These are phyloP conservation scores for Pleurotus tuoliensis DNA, from an alignment of 768 basidiomycete species.

Conservation along the genomic window DNA sequence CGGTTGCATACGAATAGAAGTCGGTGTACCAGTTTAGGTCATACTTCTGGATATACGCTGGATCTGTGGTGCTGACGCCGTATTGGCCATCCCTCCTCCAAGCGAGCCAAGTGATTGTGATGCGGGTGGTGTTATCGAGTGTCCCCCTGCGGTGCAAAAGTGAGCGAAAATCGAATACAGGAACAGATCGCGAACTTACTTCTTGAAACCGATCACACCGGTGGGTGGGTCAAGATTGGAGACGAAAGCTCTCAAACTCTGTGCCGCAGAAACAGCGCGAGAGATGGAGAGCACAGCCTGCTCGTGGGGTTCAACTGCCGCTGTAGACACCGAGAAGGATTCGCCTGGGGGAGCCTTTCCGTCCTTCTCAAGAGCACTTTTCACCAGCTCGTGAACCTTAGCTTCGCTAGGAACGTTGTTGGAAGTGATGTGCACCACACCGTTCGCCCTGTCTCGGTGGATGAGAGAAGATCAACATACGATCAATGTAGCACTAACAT, in stretches of 20 bases:
- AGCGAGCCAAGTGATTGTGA: background rate
- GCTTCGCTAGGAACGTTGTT: background rate
- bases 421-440: background rate
- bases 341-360: background rate
- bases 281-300: background rate
- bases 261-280: background rate
- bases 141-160: background rate
- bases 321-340: background rate
- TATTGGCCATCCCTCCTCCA: background rate
- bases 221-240: background rate
- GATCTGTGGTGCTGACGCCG: background rate
- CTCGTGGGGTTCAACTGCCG: background rate
- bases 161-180: background rate
- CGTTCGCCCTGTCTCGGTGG: background rate
- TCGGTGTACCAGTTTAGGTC: conserved; percentile 1
- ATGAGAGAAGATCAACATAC: background rate
- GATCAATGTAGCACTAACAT: background rate
- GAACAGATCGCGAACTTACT: background rate
- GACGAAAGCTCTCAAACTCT: background rate
- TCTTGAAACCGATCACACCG: conserved; percentile 1
- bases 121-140: background rate
- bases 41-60: background rate
- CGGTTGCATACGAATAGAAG: background rate
- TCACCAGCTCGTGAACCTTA: background rate
- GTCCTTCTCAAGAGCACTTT: no score